Percentiles rank a stretch among this genome's conserved stretches.
Evolutionary conservation across 192 early-diverging fungal species (phyloP).

Genomic region (Chytriomyces confervae): DNA sequence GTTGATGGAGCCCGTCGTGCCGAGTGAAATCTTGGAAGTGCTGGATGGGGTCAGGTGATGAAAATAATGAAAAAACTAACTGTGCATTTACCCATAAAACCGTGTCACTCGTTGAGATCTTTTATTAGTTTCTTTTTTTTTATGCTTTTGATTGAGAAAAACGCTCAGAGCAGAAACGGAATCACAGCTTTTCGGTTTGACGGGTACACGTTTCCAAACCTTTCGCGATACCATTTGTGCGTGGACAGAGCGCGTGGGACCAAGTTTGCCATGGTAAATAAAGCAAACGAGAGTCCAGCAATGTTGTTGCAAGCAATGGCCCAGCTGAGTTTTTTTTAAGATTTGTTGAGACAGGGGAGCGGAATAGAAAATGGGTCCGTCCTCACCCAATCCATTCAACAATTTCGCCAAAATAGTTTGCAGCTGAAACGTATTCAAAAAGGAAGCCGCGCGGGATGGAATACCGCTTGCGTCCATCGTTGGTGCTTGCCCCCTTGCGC

Average conservation of each 20-base stretch:
- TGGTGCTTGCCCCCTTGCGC: neutral
- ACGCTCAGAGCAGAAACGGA: constrained; percentile 43
- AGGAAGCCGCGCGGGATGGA: constrained; percentile 36
- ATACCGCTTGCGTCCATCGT: constrained; percentile 25
- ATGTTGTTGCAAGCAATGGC: constrained; percentile 33
- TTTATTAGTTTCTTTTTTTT: too few species aligned
- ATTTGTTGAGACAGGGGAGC: neutral
- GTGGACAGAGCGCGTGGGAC: constrained; percentile 41
- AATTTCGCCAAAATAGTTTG: constrained; percentile 50
- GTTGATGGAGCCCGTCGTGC: constrained; percentile 15
- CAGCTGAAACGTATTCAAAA: constrained; percentile 38
- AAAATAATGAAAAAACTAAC: neutral
- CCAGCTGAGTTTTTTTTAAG: neutral
- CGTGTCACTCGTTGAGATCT: neutral
- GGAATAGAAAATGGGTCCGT: neutral
- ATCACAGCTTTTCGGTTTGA: constrained; percentile 38
- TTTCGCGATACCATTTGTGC: constrained; percentile 45
- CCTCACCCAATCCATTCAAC: constrained; percentile 48
- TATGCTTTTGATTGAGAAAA: too few species aligned
- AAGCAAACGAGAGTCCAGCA: constrained; percentile 27
- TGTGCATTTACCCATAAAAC: neutral
- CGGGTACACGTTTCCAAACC: constrained; percentile 44
- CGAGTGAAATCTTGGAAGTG: constrained; percentile 22
- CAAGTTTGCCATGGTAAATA: constrained; percentile 46
- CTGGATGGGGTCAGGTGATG: constrained; percentile 15